Conservation (phyloP, 345 rosid genomes). For the Syzygium oleosum region DNA sequence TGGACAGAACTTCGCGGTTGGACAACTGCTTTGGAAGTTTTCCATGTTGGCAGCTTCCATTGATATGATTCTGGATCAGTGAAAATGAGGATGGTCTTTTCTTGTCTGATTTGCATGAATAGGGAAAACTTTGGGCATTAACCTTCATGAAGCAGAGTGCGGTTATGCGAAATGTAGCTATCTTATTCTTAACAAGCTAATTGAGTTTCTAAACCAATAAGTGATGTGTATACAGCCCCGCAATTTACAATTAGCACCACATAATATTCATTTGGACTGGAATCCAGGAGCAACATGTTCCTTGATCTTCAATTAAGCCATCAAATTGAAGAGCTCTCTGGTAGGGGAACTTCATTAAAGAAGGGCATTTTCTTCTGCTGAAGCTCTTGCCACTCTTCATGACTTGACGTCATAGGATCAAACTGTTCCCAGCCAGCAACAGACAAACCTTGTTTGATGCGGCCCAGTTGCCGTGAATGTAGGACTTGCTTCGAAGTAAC, state of each 20-base stretch:
- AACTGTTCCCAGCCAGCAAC: constrained; percentile 20
- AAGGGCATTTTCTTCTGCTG: constrained; percentile 55
- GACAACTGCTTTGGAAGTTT: background rate
- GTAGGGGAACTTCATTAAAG: constrained; percentile 28
- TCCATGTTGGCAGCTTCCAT: background rate
- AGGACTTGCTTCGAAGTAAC: constrained; percentile 61
- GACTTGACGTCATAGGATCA: constrained; percentile 20
- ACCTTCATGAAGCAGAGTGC: background rate
- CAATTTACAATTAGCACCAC: background rate
- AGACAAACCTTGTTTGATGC: constrained; percentile 56
- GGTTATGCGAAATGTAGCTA: background rate
- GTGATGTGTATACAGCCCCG: background rate
- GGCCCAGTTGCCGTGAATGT: constrained; percentile 43
- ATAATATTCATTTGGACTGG: background rate
- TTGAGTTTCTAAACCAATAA: background rate
- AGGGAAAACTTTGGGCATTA: background rate
- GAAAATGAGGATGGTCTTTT: background rate
- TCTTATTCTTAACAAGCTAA: background rate
- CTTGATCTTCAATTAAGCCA: background rate
- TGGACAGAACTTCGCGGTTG: background rate
- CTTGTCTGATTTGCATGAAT: background rate
- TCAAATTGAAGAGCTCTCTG: constrained; percentile 3
- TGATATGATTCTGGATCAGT: background rate
- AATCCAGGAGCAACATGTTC: background rate
- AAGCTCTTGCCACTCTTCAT: constrained; percentile 30